Conservation (phyloP, 1,284 basidiomycete species). For the Trichosporon sp. region DNA sequence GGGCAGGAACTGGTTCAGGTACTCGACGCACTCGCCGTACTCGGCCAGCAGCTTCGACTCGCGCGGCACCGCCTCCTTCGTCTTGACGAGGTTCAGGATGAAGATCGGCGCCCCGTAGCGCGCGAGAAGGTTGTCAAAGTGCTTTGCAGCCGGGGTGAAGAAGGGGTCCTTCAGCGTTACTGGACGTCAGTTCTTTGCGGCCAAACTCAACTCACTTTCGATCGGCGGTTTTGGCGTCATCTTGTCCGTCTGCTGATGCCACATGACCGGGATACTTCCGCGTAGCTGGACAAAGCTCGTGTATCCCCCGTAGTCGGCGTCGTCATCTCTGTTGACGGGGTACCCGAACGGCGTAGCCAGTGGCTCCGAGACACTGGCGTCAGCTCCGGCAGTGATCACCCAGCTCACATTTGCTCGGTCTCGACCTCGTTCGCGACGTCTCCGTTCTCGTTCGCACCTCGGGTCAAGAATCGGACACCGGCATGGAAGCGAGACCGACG, state of each 20-base stretch:
- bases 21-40: slow-evolving; percentile 86
- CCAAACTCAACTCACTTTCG: slow-evolving; percentile 62
- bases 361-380: slow-evolving; percentile 70
- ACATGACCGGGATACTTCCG: slow-evolving; percentile 92
- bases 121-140: slow-evolving; percentile 88
- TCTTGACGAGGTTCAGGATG: slow-evolving; percentile 95
- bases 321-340: slow-evolving; percentile 50
- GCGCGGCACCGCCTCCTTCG: slow-evolving; percentile 63
- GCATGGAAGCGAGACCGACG: slow-evolving; percentile 92
- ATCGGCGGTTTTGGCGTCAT: slow-evolving; percentile 92
- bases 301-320: slow-evolving; percentile 59
- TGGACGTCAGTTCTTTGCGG: slow-evolving; percentile 46
- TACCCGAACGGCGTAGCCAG: slow-evolving; percentile 81
- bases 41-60: slow-evolving; percentile 91
- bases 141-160: slow-evolving; percentile 84
- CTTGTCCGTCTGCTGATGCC: slow-evolving; percentile 88
- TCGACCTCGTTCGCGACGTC: slow-evolving; percentile 99
- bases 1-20: slow-evolving; percentile 94
- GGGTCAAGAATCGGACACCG: slow-evolving; percentile 89
- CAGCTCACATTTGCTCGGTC: slow-evolving; percentile 78
- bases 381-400: neutral
- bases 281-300: slow-evolving; percentile 96
- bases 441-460: slow-evolving; percentile 85
- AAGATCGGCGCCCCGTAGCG: slow-evolving; percentile 88
- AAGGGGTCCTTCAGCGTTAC: slow-evolving; percentile 94